Percentiles rank a stretch among this genome's conserved stretches.
phyloP scores from a whole-genome alignment of 2,329 filamentous ascomycete genomes.

The Microcera coccophila region DNA sequence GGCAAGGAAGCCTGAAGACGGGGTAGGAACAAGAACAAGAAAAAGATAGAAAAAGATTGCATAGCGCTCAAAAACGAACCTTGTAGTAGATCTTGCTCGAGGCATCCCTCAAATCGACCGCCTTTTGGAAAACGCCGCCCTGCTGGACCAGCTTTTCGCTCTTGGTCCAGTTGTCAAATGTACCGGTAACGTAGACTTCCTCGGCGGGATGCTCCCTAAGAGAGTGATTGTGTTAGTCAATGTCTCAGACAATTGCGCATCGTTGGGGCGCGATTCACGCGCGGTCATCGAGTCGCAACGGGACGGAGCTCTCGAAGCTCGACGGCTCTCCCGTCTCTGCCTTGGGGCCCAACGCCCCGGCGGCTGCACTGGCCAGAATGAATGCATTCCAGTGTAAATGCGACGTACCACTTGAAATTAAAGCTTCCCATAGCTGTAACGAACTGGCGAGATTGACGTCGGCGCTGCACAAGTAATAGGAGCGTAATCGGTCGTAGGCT shows the following conservation, averaged over 20 bases:
- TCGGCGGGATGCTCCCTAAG: conserved; percentile 76
- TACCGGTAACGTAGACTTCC: conserved; percentile 92
- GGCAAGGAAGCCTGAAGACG: not conserved
- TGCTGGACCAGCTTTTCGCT: conserved; percentile 77
- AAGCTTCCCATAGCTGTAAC: conserved; percentile 58
- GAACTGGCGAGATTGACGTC: conserved; percentile 16
- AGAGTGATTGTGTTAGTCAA: conserved; percentile 10
- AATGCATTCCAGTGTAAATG: conserved; percentile 11
- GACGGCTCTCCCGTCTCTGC: not conserved
- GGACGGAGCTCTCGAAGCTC: conserved; percentile 3
- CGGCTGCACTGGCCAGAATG: not conserved
- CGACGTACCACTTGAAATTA: conserved; percentile 65
- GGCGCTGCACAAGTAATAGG: conserved; percentile 7
- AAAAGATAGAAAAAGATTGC: conserved; percentile 6
- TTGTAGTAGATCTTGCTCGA: conserved; percentile 86
- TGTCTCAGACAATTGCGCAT: conserved; percentile 21
- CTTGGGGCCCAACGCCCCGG: not conserved
- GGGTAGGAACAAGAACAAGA: conserved; percentile 2
- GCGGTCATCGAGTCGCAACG: not conserved
- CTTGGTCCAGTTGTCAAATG: conserved; percentile 92
- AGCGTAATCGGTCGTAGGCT: not conserved
- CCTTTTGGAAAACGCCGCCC: conserved; percentile 72
- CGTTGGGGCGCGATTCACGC: conserved; percentile 3
- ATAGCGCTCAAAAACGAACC: conserved; percentile 51
- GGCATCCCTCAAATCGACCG: conserved; percentile 64